Conservation (phyloP, 345 rosid genomes). For the Arabis hirsuta region DNA sequence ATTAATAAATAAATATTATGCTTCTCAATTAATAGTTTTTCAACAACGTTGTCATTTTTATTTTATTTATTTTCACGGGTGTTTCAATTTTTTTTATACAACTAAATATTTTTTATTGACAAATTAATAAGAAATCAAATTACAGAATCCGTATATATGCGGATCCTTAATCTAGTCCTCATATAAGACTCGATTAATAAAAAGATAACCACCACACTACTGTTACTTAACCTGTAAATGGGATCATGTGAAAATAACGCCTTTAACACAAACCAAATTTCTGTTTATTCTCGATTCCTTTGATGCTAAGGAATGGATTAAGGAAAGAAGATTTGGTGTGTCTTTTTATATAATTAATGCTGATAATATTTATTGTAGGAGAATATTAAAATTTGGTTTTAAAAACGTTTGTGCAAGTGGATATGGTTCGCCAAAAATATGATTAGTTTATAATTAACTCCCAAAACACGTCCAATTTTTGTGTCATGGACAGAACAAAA, state of each 20-base stretch:
- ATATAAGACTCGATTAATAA: not conserved
- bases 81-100: too few species aligned
- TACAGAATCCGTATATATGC: too few species aligned
- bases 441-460: constrained; percentile 24
- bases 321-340: constrained; percentile 6
- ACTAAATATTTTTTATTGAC: too few species aligned
- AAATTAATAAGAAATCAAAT: too few species aligned
- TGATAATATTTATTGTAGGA: constrained; percentile 8
- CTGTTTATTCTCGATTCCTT: not conserved
- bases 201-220: constrained; percentile 11
- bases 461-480: not conserved
- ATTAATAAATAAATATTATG: too few species aligned
- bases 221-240: not conserved
- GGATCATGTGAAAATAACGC: not conserved
- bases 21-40: too few species aligned
- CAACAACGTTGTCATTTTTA: too few species aligned
- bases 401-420: constrained; percentile 23
- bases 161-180: too few species aligned
- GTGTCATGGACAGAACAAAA: constrained; percentile 42
- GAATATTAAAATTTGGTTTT: not conserved
- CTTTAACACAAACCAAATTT: not conserved
- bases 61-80: too few species aligned
- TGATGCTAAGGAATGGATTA: constrained; percentile 36
- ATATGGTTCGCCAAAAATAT: constrained; percentile 17
- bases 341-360: not conserved